phyloP scores from a whole-genome alignment of 1,284 basidiomycete genomes.

The Malassezia psittaci region DNA sequence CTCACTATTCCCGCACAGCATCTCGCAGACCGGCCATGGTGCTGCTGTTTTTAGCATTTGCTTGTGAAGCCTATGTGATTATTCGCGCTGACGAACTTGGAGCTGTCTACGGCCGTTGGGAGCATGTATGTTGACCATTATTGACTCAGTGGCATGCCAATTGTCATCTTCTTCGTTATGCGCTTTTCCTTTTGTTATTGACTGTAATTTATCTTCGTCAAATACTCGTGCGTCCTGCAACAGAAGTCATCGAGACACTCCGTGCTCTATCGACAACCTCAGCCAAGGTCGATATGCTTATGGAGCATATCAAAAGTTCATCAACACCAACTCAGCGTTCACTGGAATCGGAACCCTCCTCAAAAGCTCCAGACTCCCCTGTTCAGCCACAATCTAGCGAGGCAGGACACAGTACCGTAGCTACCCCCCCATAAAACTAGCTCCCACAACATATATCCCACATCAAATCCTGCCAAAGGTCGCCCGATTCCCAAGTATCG shows the following conservation, averaged over 20 bases:
- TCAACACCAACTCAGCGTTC: too few species aligned
- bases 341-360: too few species aligned
- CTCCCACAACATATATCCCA: too few species aligned
- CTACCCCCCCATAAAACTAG: too few species aligned
- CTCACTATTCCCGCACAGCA: constrained; percentile 3
- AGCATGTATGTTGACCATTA: constrained; percentile 4
- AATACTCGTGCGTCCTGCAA: neutral
- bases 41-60: neutral
- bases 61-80: neutral
- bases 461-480: too few species aligned
- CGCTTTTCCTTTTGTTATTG: constrained; percentile 2
- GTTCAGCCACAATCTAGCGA: too few species aligned
- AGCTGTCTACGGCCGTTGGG: constrained; percentile 4
- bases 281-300: neutral
- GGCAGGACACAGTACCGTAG: too few species aligned
- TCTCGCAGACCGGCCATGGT: neutral
- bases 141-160: constrained; percentile 15
- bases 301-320: neutral
- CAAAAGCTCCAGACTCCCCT: too few species aligned
- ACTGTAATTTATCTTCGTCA: neutral
- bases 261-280: neutral
- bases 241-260: constrained; percentile 1
- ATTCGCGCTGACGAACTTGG: neutral
- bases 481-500: too few species aligned
- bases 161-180: constrained; percentile 9